Conservation (phyloP, 2,329 filamentous ascomycete species). For the Coniochaeta sp. region DNA sequence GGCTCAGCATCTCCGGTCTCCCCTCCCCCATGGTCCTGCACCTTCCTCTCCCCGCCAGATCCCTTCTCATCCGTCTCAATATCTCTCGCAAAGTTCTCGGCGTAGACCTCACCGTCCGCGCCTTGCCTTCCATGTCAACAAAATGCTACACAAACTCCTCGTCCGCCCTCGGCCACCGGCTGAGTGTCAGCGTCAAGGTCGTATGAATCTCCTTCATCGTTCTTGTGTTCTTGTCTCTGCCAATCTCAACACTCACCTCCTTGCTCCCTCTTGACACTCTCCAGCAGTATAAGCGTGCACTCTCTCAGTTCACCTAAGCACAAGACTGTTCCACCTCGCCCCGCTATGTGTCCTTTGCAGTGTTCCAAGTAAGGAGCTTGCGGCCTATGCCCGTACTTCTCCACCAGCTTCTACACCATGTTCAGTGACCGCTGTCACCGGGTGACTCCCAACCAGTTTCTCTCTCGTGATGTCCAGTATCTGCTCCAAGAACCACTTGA, state of each 20-base stretch:
- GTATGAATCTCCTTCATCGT: conserved; percentile 77
- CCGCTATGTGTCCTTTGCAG: conserved; percentile 69
- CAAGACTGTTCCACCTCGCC: conserved; percentile 60
- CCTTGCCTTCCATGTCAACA: conserved; percentile 59
- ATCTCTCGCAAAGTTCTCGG: conserved; percentile 65
- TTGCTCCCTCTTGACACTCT: conserved; percentile 36
- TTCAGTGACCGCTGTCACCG: conserved; percentile 83
- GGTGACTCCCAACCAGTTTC: conserved; percentile 67
- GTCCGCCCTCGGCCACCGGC: conserved; percentile 64
- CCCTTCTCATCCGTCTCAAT: conserved; percentile 26
- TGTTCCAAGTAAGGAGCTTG: conserved; percentile 75
- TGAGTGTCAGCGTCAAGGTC: conserved; percentile 75
- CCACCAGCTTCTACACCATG: conserved; percentile 79
- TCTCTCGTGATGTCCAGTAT: conserved; percentile 63
- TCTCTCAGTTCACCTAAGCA: conserved; percentile 86
- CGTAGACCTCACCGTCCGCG: conserved; percentile 54
- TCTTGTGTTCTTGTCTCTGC: conserved; percentile 52
- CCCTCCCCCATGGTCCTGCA: conserved; percentile 27
- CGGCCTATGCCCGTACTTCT: conserved; percentile 84
- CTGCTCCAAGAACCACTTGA: conserved; percentile 83
- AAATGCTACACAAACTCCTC: conserved; percentile 75
- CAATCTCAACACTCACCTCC: conserved; percentile 25
- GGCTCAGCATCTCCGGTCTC: conserved; percentile 65
- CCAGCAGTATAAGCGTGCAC: conserved; percentile 66
- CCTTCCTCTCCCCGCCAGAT: not conserved